These are phyloP conservation scores for Diaporthe capsici DNA, from an alignment of 2,329 filamentous ascomycete genomes.

Conservation along the genomic window DNA sequence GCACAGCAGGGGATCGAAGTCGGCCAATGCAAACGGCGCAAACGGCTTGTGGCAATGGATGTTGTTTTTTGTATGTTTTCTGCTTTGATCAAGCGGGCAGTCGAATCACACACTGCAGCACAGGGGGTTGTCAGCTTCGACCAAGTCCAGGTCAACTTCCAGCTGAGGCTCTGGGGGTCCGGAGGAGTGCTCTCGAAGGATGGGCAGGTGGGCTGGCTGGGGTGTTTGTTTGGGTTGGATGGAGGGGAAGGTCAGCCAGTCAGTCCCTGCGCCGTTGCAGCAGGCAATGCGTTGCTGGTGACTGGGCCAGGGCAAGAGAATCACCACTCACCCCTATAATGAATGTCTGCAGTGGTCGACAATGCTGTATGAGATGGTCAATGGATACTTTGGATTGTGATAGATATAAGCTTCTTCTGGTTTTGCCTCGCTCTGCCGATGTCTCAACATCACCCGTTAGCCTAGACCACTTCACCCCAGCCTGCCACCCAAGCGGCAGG, in stretches of 20 bases:
- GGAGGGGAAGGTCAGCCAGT: slow-evolving; percentile 27
- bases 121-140: slow-evolving; percentile 19
- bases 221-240: slow-evolving; percentile 32
- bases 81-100: slow-evolving; percentile 22
- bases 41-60: slow-evolving; percentile 25
- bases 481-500: slow-evolving; percentile 19
- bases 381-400: slow-evolving; percentile 43
- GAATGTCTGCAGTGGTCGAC: slow-evolving; percentile 39
- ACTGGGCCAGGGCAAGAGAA: not conserved
- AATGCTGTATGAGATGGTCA: slow-evolving; percentile 42
- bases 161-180: not conserved
- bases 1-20: slow-evolving; percentile 28
- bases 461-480: slow-evolving; percentile 14
- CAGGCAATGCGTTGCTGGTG: not conserved
- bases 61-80: slow-evolving; percentile 29
- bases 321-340: slow-evolving; percentile 41
- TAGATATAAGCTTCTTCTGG: slow-evolving; percentile 41
- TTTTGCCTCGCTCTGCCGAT: slow-evolving; percentile 31
- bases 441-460: slow-evolving; percentile 36
- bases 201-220: slow-evolving; percentile 17
- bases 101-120: slow-evolving; percentile 33
- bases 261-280: not conserved
- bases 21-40: slow-evolving; percentile 23
- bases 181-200: not conserved
- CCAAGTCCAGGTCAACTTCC: not conserved